A percentile compares a stretch with the other conserved stretches of the same genome.
phyloP scores from a whole-genome alignment of 2,329 filamentous ascomycete genomes.

The Colletotrichum sublineola region DNA sequence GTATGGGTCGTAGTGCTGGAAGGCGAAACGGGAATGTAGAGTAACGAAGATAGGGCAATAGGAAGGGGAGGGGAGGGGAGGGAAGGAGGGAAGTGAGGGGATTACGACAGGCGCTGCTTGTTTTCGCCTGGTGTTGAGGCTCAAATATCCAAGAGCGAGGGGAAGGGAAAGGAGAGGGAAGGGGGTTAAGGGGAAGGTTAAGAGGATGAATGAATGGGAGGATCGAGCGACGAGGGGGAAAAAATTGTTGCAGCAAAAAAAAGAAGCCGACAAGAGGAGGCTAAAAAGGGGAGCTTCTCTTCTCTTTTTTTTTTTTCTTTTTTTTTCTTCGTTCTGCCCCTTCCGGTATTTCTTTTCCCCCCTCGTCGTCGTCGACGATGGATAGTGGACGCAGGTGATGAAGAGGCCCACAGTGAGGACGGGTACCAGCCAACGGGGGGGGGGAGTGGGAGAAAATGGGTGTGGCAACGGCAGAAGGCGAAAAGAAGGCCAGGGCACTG shows the following conservation, averaged over 20 bases:
- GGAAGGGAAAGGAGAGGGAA: slow-evolving; percentile 27
- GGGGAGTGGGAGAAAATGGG: neutral
- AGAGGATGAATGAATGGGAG: slow-evolving; percentile 40
- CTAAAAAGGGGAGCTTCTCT: slow-evolving; percentile 40
- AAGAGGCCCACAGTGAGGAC: slow-evolving; percentile 30
- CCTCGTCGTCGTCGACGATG: slow-evolving; percentile 28
- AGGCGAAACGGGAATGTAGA: slow-evolving; percentile 3
- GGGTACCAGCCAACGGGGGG: slow-evolving; percentile 36
- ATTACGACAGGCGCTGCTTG: slow-evolving; percentile 19
- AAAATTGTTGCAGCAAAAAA: slow-evolving; percentile 28
- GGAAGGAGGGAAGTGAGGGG: neutral
- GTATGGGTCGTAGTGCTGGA: neutral
- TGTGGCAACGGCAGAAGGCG: slow-evolving; percentile 39
- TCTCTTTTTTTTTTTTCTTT: slow-evolving; percentile 22
- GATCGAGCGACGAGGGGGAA: slow-evolving; percentile 36
- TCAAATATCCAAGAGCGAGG: slow-evolving; percentile 15
- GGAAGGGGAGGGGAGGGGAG: neutral
- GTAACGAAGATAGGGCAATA: slow-evolving; percentile 7
- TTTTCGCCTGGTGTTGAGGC: slow-evolving; percentile 29
- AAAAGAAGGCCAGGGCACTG: slow-evolving; percentile 6
- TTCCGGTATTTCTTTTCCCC: slow-evolving; percentile 21
- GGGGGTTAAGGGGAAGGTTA: slow-evolving; percentile 28
- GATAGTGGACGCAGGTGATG: slow-evolving; percentile 38
- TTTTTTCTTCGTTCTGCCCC: neutral
- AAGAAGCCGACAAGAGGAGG: slow-evolving; percentile 38